Evolutionary conservation across 768 basidiomycete genomes (phyloP), one percentile per base, ranked within the genome.

Genomic region (Naganishia antarctica): DNA sequence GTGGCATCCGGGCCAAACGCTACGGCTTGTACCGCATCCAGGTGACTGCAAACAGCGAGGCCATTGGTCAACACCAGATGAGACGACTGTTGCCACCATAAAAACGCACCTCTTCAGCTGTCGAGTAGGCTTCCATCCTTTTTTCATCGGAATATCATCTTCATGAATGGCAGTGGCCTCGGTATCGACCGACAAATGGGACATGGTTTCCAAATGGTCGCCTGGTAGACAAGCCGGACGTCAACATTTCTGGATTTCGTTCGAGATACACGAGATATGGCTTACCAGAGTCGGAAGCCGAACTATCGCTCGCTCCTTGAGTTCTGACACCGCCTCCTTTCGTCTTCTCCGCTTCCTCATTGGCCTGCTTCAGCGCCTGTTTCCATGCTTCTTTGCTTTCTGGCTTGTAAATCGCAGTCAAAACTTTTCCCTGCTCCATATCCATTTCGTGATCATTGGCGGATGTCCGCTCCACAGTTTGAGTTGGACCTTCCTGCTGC

Each of bases 1-100:
- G 87, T 87, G 46, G 91, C 79, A 68, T 81, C 87, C 1, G 89
- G 89, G 73, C 91, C 90, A 83, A 96, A 94, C 0, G 89, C 86
- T 25, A 98, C 80, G 7, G 90, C 87, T 60, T 93, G 86, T 43
- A 96, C 91, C 15, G 90, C 86, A 76, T 97, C 94, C 66, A 99
- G 81, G 78, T 99, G 96, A 76, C 91, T 94, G 65, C 21, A 15
- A 29, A 9, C 15, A 15, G 15, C 34, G 34, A 37, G 34, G 34
- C 15, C 34, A 37, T 7, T 37, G 34, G 9, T 9, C 12, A 4
- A 18, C 50, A 32, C 32, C 31, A 3, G 15, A 16, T n/a, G 28
- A 32, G 13, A 7, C 2, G 7, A 4, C 26, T 26, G 23, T 44
- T 2, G n/a, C n/a, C n/a, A n/a, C n/a, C n/a, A n/a, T n/a, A 12